phyloP scores from a whole-genome alignment of 2,329 filamentous ascomycete species.

The Epichloe gansuensis region DNA sequence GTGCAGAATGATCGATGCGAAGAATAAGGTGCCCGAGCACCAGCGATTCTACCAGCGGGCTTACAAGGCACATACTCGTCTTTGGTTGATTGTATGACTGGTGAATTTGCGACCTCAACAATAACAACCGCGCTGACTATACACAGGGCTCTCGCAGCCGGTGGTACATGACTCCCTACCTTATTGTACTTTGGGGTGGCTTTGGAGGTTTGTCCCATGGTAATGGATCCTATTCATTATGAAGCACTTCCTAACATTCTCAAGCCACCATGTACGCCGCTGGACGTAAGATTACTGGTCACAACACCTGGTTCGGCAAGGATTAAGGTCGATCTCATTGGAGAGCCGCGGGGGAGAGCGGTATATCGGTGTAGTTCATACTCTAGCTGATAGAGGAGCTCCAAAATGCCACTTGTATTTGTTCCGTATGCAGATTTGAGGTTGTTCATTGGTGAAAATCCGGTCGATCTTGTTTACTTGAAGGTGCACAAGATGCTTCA shows the following conservation, averaged over 20 bases:
- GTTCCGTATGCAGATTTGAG: neutral
- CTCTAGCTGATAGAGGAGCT: neutral
- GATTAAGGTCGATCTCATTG: conserved; percentile 21
- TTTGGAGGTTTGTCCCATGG: conserved; percentile 41
- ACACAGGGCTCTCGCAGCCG: conserved; percentile 51
- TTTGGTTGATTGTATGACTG: conserved; percentile 63
- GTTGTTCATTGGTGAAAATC: neutral
- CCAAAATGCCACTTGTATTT: neutral
- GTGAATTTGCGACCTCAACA: conserved; percentile 1
- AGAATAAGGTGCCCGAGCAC: conserved; percentile 63
- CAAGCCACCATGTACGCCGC: conserved; percentile 56
- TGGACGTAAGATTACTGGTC: conserved; percentile 57
- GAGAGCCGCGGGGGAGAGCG: neutral
- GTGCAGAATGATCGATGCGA: conserved; percentile 51
- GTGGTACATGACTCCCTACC: conserved; percentile 55
- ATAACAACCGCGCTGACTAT: conserved; percentile 5
- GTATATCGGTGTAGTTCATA: neutral
- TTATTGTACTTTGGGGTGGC: conserved; percentile 48
- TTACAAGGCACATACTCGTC: conserved; percentile 52
- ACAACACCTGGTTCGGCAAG: conserved; percentile 66
- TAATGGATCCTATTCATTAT: neutral
- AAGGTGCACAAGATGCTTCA: neutral
- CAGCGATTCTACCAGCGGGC: conserved; percentile 65
- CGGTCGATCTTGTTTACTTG: neutral
- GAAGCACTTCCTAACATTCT: neutral